Conservation (phyloP, 768 basidiomycete species). For the Termitomyces sp. region DNA sequence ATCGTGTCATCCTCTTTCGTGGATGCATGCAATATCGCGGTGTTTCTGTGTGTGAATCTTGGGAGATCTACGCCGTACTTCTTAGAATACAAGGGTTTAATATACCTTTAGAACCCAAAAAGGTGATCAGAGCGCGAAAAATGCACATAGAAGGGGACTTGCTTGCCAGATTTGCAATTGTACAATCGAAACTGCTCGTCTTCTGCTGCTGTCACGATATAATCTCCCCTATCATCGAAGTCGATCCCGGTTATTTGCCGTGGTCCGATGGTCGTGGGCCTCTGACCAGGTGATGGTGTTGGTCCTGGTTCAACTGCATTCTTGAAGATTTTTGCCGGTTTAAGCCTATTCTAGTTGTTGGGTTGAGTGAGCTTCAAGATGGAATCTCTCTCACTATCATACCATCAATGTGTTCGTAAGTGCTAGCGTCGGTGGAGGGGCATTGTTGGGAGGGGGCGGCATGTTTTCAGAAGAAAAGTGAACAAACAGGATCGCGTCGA, state of each 20-base stretch:
- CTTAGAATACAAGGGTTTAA: slow-evolving; percentile 83
- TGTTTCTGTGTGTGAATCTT: slow-evolving; percentile 90
- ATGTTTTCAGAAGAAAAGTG: slow-evolving; percentile 17
- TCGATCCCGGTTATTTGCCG: slow-evolving; percentile 83
- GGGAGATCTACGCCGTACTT: slow-evolving; percentile 97
- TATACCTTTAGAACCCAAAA: slow-evolving; percentile 43
- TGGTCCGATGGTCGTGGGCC: slow-evolving; percentile 43
- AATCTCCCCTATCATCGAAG: slow-evolving; percentile 90
- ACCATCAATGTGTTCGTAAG: slow-evolving; percentile 56
- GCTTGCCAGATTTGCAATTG: slow-evolving; percentile 89
- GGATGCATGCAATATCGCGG: slow-evolving; percentile 83
- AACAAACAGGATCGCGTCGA: background rate
- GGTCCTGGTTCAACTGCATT: slow-evolving; percentile 63
- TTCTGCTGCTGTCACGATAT: slow-evolving; percentile 81
- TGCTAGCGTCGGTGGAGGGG: slow-evolving; percentile 32
- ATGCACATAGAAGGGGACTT: slow-evolving; percentile 42
- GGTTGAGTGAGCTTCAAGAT: slow-evolving; percentile 7
- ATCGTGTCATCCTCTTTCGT: slow-evolving; percentile 96
- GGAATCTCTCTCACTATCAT: slow-evolving; percentile 8
- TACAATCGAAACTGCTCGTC: slow-evolving; percentile 92
- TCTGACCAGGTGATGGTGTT: slow-evolving; percentile 39
- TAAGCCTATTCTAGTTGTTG: slow-evolving; percentile 59
- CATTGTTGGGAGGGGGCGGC: slow-evolving; percentile 37
- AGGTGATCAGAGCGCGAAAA: slow-evolving; percentile 15
- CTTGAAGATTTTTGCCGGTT: slow-evolving; percentile 89